Evolutionary conservation across 345 rosid genomes (phyloP).

Genomic region (Corymbia maculata): DNA sequence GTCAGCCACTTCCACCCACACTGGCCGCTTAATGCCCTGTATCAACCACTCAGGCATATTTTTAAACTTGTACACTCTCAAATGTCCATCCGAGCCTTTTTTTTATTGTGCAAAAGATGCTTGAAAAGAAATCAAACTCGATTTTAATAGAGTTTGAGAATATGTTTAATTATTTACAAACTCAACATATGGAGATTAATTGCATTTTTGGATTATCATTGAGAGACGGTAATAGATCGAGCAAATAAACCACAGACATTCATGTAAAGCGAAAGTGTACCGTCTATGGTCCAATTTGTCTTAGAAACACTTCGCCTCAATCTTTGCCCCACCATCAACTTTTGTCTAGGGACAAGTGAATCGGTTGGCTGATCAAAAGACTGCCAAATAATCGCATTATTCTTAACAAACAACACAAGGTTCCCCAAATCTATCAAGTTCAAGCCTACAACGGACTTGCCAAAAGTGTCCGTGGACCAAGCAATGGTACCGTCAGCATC

Average conservation of each 20-base stretch:
- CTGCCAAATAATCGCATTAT: background rate
- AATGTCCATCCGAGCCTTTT: conserved; percentile 9
- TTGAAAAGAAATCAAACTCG: background rate
- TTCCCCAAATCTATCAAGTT: background rate
- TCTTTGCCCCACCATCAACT: background rate
- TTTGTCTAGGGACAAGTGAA: background rate
- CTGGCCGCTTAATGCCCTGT: no score
- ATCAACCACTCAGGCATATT: background rate
- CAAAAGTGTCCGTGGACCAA: background rate
- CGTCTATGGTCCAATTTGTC: background rate
- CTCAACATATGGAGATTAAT: background rate
- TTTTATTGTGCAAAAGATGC: background rate
- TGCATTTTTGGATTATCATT: background rate
- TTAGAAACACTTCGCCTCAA: background rate
- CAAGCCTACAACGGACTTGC: background rate
- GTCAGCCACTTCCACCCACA: background rate
- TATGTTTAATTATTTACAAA: no score
- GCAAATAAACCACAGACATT: background rate
- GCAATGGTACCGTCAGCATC: background rate
- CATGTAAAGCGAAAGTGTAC: background rate
- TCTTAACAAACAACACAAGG: background rate
- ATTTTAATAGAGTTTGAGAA: background rate
- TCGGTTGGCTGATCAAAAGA: background rate
- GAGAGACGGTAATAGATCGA: background rate
- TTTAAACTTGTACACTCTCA: conserved; percentile 1